These are phyloP conservation scores for Cunninghamia lanceolata DNA, from an alignment of 75 land plant species.

Conservation along the genomic window DNA sequence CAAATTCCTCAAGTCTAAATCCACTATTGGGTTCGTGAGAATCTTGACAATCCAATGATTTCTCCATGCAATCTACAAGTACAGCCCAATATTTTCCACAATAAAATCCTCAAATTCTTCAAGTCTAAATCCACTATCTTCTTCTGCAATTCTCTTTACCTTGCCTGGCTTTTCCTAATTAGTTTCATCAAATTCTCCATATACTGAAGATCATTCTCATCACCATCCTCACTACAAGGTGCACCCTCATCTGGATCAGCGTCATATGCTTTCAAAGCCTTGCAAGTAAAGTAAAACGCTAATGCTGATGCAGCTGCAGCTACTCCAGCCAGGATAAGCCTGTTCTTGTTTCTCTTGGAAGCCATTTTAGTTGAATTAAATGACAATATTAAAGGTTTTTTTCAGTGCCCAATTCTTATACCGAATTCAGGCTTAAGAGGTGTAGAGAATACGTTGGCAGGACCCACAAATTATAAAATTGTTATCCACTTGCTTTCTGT, in stretches of 20 bases:
- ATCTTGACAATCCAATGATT: not conserved
- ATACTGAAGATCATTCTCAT: not conserved
- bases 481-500: not conserved
- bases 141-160: not conserved
- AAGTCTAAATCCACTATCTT: not conserved
- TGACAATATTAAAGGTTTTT: not conserved
- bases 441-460: not conserved
- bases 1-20: not conserved
- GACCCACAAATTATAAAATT: not conserved
- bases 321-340: conserved; percentile 1
- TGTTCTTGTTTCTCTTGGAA: not conserved
- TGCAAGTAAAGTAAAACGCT: conserved; percentile 4
- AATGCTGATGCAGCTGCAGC: not conserved
- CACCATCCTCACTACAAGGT: not conserved
- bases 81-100: not conserved
- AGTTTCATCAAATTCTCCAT: conserved; percentile 3
- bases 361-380: not conserved
- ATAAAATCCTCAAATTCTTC: not conserved
- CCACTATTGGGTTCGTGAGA: not conserved
- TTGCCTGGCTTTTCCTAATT: not conserved
- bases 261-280: not conserved
- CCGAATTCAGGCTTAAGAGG: not conserved
- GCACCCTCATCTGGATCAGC: not conserved
- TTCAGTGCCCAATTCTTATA: not conserved
- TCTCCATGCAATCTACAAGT: not conserved